Evolutionary conservation across 2,329 filamentous ascomycete genomes (phyloP), one percentile per base, ranked within the genome.

Genomic region (Ceratocystiopsis sp.): DNA sequence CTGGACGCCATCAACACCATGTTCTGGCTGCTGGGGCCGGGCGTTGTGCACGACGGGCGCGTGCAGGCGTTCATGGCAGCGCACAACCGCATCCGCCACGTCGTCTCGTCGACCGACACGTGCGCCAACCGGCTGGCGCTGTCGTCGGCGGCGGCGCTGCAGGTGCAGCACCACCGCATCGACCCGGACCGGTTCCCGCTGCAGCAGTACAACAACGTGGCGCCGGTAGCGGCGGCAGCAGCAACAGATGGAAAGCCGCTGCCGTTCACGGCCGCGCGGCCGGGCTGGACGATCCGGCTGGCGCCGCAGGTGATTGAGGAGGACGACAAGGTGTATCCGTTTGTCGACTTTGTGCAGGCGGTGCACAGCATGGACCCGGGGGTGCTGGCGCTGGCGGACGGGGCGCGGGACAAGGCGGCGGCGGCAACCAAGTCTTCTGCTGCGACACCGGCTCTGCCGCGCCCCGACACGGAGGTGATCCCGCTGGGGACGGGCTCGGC

Each of bases 401-500:
- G 58, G 38, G 73, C 71, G 4, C 61, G 56, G n/a, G 56, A 54
- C 1, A 58, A 68, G 16, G 58, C 55, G 42, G 63, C 53, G 59
- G 65, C 77, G 3, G 61, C 69, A n/a, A n/a, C n/a, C n/a, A n/a
- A n/a, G n/a, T n/a, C n/a, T n/a, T n/a, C n/a, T n/a, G n/a, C n/a
- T n/a, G n/a, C n/a, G n/a, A n/a, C n/a, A n/a, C 40, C 48, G 16
- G 21, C 38, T 5, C 42, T 42, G 1, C 79, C 94, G 52, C 33
- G 37, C 12, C 42, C 45, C 1, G 79, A 95, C 52, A 75, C 80
- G 0, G 86, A 95, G 58, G 75, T 98, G 40, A 80, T 87, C 35
- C 76, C 86, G 1, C 71, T 98, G 1, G 91, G 91, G 7, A 98
- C 91, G 3, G 91, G 91, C 10, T 96, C 89, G 3, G 83, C 89